phyloP scores from a whole-genome alignment of 345 rosid genomes.

The Capsella bursapastoris region DNA sequence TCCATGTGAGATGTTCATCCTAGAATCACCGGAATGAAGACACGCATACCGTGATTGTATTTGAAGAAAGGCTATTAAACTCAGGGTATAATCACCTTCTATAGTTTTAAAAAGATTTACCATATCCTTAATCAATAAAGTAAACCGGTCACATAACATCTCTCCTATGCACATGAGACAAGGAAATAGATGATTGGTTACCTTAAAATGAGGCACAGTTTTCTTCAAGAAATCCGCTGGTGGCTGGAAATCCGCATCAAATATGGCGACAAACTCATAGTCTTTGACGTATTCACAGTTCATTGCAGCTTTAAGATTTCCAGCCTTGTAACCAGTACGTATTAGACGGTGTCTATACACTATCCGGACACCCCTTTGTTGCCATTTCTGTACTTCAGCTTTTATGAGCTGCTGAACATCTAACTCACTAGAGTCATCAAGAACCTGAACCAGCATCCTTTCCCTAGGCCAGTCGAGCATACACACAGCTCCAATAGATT shows the following conservation, averaged over 20 bases:
- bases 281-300: constrained; percentile 72
- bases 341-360: constrained; percentile 79
- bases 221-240: constrained; percentile 69
- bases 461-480: constrained; percentile 84
- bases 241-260: constrained; percentile 92
- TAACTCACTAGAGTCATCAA: constrained; percentile 74
- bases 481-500: constrained; percentile 75
- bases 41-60: not conserved
- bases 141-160: too few species aligned
- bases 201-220: constrained; percentile 84
- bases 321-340: constrained; percentile 87
- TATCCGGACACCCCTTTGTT: constrained; percentile 67
- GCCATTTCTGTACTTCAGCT: constrained; percentile 75
- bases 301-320: constrained; percentile 90
- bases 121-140: not conserved
- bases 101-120: not conserved
- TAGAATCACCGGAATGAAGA: not conserved
- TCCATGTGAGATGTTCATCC: constrained; percentile 3
- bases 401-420: constrained; percentile 64
- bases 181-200: not conserved
- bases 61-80: not conserved
- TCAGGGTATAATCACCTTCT: not conserved
- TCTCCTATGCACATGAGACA: too few species aligned
- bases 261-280: constrained; percentile 74
- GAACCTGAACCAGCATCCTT: constrained; percentile 70